Conservation (phyloP, 2,329 filamentous ascomycete genomes). For the Metarhizium humberi region DNA sequence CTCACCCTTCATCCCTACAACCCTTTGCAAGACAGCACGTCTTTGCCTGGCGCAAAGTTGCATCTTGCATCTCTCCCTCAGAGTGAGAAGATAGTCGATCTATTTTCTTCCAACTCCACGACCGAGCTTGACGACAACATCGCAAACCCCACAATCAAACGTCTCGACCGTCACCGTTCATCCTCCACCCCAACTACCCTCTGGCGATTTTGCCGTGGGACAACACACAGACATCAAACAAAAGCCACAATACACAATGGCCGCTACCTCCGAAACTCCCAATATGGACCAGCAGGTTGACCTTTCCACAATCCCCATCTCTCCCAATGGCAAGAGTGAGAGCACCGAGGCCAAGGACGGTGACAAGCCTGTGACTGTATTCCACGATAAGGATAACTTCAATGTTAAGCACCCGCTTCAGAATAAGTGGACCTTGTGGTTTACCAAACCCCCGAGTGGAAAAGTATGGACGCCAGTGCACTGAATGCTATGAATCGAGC, state of each 20-base stretch:
- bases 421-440: conserved; percentile 98
- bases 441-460: conserved; percentile 93
- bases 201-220: conserved; percentile 2
- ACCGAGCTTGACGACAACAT: not conserved
- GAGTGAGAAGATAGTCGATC: conserved; percentile 19
- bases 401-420: conserved; percentile 98
- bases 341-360: conserved; percentile 38
- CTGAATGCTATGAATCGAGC: not conserved
- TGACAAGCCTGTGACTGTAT: conserved; percentile 75
- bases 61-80: conserved; percentile 6
- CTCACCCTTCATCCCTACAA: conserved; percentile 9
- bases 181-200: conserved; percentile 12
- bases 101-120: conserved; percentile 13
- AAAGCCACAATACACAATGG: conserved; percentile 20
- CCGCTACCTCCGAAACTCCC: conserved; percentile 22
- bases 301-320: conserved; percentile 59
- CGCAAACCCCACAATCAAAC: conserved; percentile 3
- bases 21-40: conserved; percentile 8
- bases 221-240: conserved; percentile 1
- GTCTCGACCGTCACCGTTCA: conserved; percentile 9
- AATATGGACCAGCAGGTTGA: conserved; percentile 50
- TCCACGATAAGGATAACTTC: conserved; percentile 98
- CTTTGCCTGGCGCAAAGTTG: conserved; percentile 33
- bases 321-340: conserved; percentile 48
- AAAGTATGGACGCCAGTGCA: conserved; percentile 51